Conservation (phyloP, 371 early-diverging fungal genomes). For the Rhizoclosmatium hyalinum region DNA sequence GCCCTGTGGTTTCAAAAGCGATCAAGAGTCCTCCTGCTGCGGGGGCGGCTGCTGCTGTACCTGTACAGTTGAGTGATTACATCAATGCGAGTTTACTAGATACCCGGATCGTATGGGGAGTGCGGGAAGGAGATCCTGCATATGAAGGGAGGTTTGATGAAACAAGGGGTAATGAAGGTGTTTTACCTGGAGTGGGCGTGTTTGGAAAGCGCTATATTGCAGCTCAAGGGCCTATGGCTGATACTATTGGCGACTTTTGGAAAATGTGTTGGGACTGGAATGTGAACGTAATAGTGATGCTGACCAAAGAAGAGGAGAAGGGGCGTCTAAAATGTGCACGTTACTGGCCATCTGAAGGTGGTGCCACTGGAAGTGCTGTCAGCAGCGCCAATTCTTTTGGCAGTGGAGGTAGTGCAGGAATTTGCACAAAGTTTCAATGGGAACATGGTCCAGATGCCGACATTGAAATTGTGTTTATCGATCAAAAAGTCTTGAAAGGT, state of each 20-base stretch:
- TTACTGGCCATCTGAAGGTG: slow-evolving; percentile 72
- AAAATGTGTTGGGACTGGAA: slow-evolving; percentile 86
- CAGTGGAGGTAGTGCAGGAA: background rate
- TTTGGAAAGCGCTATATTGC: slow-evolving; percentile 71
- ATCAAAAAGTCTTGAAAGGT: background rate
- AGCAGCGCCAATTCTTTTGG: background rate
- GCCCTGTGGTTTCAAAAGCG: slow-evolving; percentile 34
- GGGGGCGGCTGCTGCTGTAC: background rate
- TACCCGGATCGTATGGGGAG: slow-evolving; percentile 17
- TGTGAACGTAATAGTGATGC: slow-evolving; percentile 81
- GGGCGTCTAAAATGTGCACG: slow-evolving; percentile 77
- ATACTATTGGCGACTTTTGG: slow-evolving; percentile 91
- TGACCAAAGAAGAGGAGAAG: slow-evolving; percentile 84
- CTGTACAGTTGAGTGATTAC: slow-evolving; percentile 58
- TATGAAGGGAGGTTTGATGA: background rate
- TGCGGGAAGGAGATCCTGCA: slow-evolving; percentile 10
- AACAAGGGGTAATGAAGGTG: slow-evolving; percentile 26
- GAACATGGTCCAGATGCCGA: slow-evolving; percentile 28
- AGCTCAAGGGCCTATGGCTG: slow-evolving; percentile 86
- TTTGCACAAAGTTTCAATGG: slow-evolving; percentile 6
- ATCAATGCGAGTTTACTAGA: slow-evolving; percentile 77
- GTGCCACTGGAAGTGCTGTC: background rate
- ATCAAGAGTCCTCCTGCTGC: background rate
- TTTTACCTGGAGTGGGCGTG: slow-evolving; percentile 1
- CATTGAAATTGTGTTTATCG: slow-evolving; percentile 5